Conservation (phyloP, 2,329 filamentous ascomycete species). For the Chrysoporthe cubensis region DNA sequence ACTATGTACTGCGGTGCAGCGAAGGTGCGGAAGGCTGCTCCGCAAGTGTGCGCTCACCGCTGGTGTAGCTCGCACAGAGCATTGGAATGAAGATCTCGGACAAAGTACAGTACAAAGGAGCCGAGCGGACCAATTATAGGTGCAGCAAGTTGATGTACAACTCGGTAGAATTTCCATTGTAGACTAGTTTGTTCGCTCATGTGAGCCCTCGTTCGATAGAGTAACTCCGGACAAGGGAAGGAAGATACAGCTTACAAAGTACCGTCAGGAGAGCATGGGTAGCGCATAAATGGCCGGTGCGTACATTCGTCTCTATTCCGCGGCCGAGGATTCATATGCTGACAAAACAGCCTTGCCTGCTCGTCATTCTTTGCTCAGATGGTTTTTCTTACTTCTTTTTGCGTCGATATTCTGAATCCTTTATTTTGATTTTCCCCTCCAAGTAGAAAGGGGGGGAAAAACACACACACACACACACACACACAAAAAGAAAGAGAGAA, state of each 20-base stretch:
- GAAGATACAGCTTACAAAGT: background rate
- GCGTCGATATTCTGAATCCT: background rate
- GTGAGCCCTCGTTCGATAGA: background rate
- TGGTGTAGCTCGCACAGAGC: background rate
- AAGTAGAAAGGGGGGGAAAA: background rate
- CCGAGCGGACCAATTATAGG: background rate
- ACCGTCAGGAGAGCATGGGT: background rate
- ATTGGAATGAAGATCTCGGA: no score
- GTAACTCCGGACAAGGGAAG: background rate
- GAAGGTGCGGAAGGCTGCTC: background rate
- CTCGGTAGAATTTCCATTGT: no score
- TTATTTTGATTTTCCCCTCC: background rate
- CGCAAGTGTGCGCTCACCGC: background rate
- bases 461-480: no score
- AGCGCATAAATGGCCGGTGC: background rate
- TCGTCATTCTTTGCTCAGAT: background rate
- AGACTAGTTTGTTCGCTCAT: no score
- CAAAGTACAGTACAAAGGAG: background rate
- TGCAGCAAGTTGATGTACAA: background rate
- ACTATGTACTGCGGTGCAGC: background rate
- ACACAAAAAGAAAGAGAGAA: background rate
- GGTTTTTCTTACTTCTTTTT: background rate
- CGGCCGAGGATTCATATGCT: background rate
- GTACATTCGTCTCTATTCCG: background rate
- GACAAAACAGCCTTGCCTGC: background rate